A percentile compares a stretch with the other conserved stretches of the same genome.
These are phyloP conservation scores for Curvularia sp. DNA, from an alignment of 2,329 filamentous ascomycete genomes.

Conservation along the genomic window DNA sequence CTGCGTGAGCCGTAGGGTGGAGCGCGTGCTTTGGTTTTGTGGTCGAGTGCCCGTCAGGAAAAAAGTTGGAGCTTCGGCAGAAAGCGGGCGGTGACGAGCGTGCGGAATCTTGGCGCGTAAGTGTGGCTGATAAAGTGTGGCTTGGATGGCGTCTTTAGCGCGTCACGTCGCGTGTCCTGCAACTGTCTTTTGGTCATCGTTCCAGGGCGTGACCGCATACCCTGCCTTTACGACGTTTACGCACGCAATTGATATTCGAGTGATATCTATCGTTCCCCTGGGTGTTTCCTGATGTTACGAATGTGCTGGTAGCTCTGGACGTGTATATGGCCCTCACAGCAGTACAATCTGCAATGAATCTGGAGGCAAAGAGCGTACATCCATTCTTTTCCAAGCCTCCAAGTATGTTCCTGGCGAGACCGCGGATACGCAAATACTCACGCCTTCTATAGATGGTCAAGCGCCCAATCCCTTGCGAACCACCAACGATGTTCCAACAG, in stretches of 20 bases:
- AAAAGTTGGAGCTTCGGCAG: slow-evolving; percentile 34
- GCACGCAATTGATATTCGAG: slow-evolving; percentile 4
- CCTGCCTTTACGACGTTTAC: slow-evolving; percentile 8
- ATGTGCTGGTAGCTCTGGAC: slow-evolving; percentile 27
- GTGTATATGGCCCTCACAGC: slow-evolving; percentile 48
- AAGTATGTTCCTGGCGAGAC: slow-evolving; percentile 23
- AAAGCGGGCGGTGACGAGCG: slow-evolving; percentile 24
- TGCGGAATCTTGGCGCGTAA: slow-evolving; percentile 24
- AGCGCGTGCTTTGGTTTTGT: slow-evolving; percentile 24
- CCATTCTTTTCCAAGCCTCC: slow-evolving; percentile 49
- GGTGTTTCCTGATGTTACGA: slow-evolving; percentile 2
- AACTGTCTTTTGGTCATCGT: slow-evolving; percentile 13
- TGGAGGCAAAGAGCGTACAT: slow-evolving; percentile 47
- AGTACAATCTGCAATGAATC: slow-evolving; percentile 49
- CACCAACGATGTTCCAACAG: slow-evolving; percentile 13
- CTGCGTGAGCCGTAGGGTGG: slow-evolving; percentile 32
- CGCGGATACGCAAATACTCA: slow-evolving; percentile 9
- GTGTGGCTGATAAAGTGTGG: slow-evolving; percentile 18
- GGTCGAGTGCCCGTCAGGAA: slow-evolving; percentile 26
- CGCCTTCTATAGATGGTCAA: slow-evolving; percentile 19
- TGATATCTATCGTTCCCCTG: neutral
- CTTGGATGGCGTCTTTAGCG: slow-evolving; percentile 16
- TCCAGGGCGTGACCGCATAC: slow-evolving; percentile 5
- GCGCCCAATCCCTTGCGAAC: slow-evolving; percentile 13
- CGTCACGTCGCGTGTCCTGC: slow-evolving; percentile 21